A percentile compares a stretch with the other conserved stretches of the same genome.
phyloP scores from a whole-genome alignment of 306 rosid species.

The Ochetophila trinervis region DNA sequence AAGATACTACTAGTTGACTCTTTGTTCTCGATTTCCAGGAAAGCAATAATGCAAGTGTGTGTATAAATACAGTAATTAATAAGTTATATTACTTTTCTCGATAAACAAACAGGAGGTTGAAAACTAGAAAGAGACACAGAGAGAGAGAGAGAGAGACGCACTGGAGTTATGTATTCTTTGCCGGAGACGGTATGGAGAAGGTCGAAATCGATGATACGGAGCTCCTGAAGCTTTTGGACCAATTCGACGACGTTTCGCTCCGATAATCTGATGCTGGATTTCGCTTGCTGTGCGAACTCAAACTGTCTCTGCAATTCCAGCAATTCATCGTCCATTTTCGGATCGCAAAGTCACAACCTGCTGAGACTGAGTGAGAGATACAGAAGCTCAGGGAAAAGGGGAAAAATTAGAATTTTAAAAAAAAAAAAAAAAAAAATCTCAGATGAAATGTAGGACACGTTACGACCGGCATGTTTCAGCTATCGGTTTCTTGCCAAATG shows the following conservation, averaged over 20 bases:
- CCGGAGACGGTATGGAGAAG: conserved; percentile 94
- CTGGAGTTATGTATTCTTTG: conserved; percentile 96
- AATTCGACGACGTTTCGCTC: conserved; percentile 97
- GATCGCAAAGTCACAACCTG: conserved; percentile 22
- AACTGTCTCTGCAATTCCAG: conserved; percentile 88
- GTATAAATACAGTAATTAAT: no score
- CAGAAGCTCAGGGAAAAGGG: background rate
- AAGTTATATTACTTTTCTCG: no score
- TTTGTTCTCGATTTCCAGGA: no score
- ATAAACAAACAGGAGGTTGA: background rate
- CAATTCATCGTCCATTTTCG: conserved; percentile 85
- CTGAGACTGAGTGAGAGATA: background rate
- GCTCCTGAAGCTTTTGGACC: conserved; percentile 89
- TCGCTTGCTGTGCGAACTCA: conserved; percentile 93
- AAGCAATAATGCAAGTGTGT: no score
- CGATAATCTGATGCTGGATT: conserved; percentile 87
- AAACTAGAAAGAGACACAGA: background rate
- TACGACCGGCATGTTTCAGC: no score
- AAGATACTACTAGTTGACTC: no score
- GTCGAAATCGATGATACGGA: conserved; percentile 86
- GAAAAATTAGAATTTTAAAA: no score
- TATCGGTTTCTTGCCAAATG: no score
- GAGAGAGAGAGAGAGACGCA: conserved; percentile 30
- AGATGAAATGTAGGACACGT: no score
- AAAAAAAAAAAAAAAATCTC: no score